Evolutionary conservation across 345 rosid genomes (phyloP), one percentile per base, ranked within the genome.

Genomic region (Raphanus raphanistrum): DNA sequence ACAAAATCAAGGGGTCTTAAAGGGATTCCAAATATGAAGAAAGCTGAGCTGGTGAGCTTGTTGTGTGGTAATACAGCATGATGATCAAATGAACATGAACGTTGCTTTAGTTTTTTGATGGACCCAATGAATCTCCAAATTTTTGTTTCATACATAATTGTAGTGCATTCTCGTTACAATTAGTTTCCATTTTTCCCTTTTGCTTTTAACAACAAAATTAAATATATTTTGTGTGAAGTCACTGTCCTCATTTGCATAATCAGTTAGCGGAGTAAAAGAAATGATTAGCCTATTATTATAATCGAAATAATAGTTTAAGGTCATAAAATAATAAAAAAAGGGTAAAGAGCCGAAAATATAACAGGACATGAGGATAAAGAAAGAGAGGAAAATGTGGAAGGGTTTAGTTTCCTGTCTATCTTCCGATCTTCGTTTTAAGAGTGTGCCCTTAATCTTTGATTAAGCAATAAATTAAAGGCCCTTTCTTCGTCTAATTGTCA

Each of bases 11-110:
- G 87, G 0, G 88, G 97, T 13, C 8, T 90, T 17, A 93, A 85
- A 79, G 91, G 93, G 75, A 83, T 77, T 76, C 90, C 95, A 17
- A 93, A 84, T 86, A 85, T 91, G 96, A 91, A 93, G 83, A 93
- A 90, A 81, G 72, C 75, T 8, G 90, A 84, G 9, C 80, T 93
- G 60, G 55, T 93, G 57, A 77, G 73, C 68, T 74, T 91, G 84
- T 85, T 93, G 6, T 38, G 71, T 74, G 61, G 70, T 74, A 61
- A 45, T 57, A 75, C 74, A 43, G 66, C 27, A 41, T 88, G 82
- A 75, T 76, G 36, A 68, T 16, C 32, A 33, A 76, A 66, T 41
- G 11, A 68, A 29, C 64, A 71, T 32, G 17, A 48, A 61, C 43
- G 25, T 55, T 71, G 57, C 15, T 61, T 61, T 15, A 60, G 55